phyloP scores from a whole-genome alignment of 768 basidiomycete genomes.

The Coprinopsis sp. region DNA sequence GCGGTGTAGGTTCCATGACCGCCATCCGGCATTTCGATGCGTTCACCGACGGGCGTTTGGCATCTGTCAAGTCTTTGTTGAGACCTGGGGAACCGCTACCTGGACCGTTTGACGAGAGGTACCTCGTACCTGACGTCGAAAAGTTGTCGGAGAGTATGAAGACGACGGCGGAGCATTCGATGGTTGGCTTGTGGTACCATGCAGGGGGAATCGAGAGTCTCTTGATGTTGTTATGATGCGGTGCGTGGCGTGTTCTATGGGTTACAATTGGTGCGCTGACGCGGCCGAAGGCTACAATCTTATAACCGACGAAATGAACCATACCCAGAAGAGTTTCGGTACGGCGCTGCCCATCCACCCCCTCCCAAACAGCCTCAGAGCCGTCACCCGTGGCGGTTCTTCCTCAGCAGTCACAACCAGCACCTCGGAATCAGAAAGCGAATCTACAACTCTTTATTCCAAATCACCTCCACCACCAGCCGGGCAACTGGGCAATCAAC shows the following conservation, averaged over 20 bases:
- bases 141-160: slow-evolving; percentile 44
- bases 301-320: slow-evolving; percentile 62
- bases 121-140: slow-evolving; percentile 42
- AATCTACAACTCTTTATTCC: slow-evolving; percentile 16
- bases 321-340: slow-evolving; percentile 70
- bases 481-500: no score
- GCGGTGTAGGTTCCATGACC: slow-evolving; percentile 56
- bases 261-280: background rate
- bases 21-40: slow-evolving; percentile 73
- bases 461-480: no score
- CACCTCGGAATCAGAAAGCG: slow-evolving; percentile 21
- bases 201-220: slow-evolving; percentile 66
- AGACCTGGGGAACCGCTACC: slow-evolving; percentile 22
- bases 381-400: slow-evolving; percentile 26
- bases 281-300: slow-evolving; percentile 51
- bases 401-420: slow-evolving; percentile 18
- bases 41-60: slow-evolving; percentile 50
- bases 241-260: slow-evolving; percentile 30
- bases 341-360: slow-evolving; percentile 62
- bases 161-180: slow-evolving; percentile 49
- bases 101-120: slow-evolving; percentile 49
- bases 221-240: slow-evolving; percentile 68
- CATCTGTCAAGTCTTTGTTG: slow-evolving; percentile 27
- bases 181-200: slow-evolving; percentile 74
- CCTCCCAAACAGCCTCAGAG: slow-evolving; percentile 41